phyloP scores from a whole-genome alignment of 2,329 filamentous ascomycete species.

The Pestalotiopsis sp. region DNA sequence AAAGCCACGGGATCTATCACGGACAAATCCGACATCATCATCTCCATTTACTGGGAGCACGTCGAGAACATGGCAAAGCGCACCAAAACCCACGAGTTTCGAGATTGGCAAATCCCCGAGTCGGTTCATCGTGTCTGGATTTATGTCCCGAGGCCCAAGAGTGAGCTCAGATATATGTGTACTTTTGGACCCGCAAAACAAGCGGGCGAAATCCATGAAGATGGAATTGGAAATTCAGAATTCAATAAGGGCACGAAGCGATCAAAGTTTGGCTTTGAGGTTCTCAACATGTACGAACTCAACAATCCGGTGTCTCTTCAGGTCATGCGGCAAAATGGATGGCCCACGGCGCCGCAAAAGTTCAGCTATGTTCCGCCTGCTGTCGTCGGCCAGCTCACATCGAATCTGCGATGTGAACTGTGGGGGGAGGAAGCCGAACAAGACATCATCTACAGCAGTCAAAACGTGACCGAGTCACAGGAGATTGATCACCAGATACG shows the following conservation, averaged over 20 bases:
- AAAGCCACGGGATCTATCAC: conserved; percentile 40
- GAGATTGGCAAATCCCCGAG: conserved; percentile 56
- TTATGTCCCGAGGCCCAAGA: conserved; percentile 50
- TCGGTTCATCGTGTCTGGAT: conserved; percentile 65
- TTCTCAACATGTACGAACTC: conserved; percentile 62
- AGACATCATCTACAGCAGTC: conserved; percentile 16
- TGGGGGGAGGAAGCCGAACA: conserved; percentile 37
- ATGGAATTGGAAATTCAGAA: conserved; percentile 52
- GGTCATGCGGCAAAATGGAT: conserved; percentile 57
- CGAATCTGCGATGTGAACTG: conserved; percentile 57
- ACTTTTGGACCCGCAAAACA: conserved; percentile 48
- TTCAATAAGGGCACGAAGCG: conserved; percentile 47
- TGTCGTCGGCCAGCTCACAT: conserved; percentile 58
- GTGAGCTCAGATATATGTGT: conserved; percentile 62
- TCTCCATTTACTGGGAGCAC: conserved; percentile 60
- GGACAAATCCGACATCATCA: conserved; percentile 43
- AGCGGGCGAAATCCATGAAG: conserved; percentile 49
- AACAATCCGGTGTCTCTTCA: conserved; percentile 59
- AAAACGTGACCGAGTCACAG: conserved; percentile 46
- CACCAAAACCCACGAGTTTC: conserved; percentile 56
- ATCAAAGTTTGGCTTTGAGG: conserved; percentile 52
- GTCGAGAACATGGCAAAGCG: conserved; percentile 53
- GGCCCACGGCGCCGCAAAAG: conserved; percentile 52
- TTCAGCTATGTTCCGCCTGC: conserved; percentile 59
- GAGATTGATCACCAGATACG: conserved; percentile 54